phyloP scores from a whole-genome alignment of 768 basidiomycete genomes.

The Podaxis sp. region DNA sequence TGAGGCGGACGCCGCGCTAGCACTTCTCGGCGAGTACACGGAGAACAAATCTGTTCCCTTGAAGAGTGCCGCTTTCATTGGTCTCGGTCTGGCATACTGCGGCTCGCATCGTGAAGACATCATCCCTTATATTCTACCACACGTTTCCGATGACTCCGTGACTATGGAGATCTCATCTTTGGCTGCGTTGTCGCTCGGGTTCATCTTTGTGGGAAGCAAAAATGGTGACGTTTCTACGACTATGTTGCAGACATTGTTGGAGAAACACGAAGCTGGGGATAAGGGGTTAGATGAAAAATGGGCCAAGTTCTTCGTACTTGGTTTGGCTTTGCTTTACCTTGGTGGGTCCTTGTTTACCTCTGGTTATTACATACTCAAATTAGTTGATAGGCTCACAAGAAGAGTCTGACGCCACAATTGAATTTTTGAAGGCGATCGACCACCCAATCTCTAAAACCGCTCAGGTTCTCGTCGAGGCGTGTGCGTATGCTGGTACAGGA shows the following conservation, averaged over 20 bases:
- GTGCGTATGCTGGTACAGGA: slow-evolving; percentile 92
- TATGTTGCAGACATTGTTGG: slow-evolving; percentile 91
- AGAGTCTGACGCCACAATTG: slow-evolving; percentile 89
- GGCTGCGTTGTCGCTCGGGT: slow-evolving; percentile 86
- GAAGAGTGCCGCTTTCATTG: slow-evolving; percentile 87
- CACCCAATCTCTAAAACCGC: slow-evolving; percentile 91
- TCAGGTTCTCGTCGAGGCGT: slow-evolving; percentile 89
- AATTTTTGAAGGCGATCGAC: slow-evolving; percentile 89
- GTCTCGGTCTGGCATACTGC: slow-evolving; percentile 90
- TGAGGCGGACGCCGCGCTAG: slow-evolving; percentile 91
- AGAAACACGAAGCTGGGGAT: slow-evolving; percentile 61
- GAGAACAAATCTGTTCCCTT: slow-evolving; percentile 83
- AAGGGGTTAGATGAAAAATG: slow-evolving; percentile 88
- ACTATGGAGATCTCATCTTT: slow-evolving; percentile 90
- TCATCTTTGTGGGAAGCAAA: slow-evolving; percentile 93
- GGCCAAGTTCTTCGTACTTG: slow-evolving; percentile 88
- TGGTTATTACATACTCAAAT: not conserved
- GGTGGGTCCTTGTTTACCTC: slow-evolving; percentile 47
- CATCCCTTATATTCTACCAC: slow-evolving; percentile 72
- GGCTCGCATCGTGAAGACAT: slow-evolving; percentile 93
- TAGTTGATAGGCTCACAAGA: slow-evolving; percentile 77
- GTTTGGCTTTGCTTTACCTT: slow-evolving; percentile 86
- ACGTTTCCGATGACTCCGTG: slow-evolving; percentile 75
- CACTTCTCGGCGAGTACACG: slow-evolving; percentile 86
- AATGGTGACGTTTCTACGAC: slow-evolving; percentile 90